Conservation (phyloP, 2,329 filamentous ascomycete species). For the Pyrenophora tritici-repentis region DNA sequence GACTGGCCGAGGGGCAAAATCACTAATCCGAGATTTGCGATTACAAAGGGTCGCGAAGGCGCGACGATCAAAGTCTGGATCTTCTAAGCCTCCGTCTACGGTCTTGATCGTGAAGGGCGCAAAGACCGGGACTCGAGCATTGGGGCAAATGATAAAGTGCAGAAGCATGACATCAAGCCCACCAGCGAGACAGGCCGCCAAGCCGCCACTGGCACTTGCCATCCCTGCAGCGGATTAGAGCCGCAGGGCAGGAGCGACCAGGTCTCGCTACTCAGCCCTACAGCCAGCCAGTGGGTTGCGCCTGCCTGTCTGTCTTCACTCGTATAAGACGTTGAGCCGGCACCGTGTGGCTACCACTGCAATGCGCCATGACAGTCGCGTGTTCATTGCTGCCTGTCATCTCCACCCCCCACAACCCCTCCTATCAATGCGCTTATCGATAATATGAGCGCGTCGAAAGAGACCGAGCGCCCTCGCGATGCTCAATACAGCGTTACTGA, state of each 20-base stretch:
- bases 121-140: background rate
- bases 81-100: slow-evolving; percentile 5
- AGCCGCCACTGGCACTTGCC: slow-evolving; percentile 9
- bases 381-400: slow-evolving; percentile 7
- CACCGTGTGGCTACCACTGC: no score
- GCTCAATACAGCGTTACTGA: background rate
- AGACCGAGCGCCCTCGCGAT: slow-evolving; percentile 15
- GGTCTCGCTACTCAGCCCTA: slow-evolving; percentile 19
- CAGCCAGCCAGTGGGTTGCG: background rate
- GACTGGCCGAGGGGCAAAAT: slow-evolving; percentile 33
- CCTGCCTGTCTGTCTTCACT: background rate
- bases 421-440: slow-evolving; percentile 10
- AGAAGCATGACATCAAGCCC: slow-evolving; percentile 16
- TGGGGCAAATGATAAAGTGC: slow-evolving; percentile 21
- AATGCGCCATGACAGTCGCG: slow-evolving; percentile 5
- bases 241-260: slow-evolving; percentile 17
- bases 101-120: slow-evolving; percentile 10
- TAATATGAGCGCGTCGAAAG: slow-evolving; percentile 31
- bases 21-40: slow-evolving; percentile 9
- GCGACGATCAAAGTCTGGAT: slow-evolving; percentile 1
- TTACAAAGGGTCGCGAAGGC: slow-evolving; percentile 1
- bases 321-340: background rate
- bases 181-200: slow-evolving; percentile 11
- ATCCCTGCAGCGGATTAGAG: slow-evolving; percentile 23
- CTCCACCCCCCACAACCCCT: background rate